Conservation (phyloP, 176 grass and related monocot species). For the Avena sativa region DNA sequence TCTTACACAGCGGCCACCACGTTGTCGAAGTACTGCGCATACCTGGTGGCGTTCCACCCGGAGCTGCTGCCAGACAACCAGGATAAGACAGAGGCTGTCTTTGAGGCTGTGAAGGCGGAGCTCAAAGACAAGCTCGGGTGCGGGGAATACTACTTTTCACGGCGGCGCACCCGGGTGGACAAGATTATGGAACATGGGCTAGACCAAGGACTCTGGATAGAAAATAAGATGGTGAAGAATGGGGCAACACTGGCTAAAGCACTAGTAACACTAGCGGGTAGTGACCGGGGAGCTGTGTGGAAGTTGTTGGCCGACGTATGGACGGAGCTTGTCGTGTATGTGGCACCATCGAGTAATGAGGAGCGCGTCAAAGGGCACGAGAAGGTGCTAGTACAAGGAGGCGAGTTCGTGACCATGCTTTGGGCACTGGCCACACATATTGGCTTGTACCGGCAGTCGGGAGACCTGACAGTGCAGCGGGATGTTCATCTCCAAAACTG, state of each 20-base stretch:
- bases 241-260: background rate
- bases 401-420: background rate
- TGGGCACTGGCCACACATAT: background rate
- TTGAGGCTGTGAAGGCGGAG: background rate
- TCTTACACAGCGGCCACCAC: background rate
- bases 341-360: background rate
- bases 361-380: background rate
- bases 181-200: background rate
- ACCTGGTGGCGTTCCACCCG: background rate
- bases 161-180: background rate
- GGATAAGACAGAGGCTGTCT: background rate
- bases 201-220: background rate
- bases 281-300: background rate
- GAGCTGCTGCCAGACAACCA: background rate
- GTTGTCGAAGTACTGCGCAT: background rate
- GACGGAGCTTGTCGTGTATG: background rate
- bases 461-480: background rate
- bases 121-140: background rate
- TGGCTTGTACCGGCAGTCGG: background rate
- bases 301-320: background rate
- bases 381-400: background rate
- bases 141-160: background rate
- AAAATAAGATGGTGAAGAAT: background rate
- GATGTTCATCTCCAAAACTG: background rate
- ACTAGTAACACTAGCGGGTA: background rate